Evolutionary conservation across 768 basidiomycete genomes (phyloP), one percentile per base, ranked within the genome.

Genomic region (Tephrocybe rancida): DNA sequence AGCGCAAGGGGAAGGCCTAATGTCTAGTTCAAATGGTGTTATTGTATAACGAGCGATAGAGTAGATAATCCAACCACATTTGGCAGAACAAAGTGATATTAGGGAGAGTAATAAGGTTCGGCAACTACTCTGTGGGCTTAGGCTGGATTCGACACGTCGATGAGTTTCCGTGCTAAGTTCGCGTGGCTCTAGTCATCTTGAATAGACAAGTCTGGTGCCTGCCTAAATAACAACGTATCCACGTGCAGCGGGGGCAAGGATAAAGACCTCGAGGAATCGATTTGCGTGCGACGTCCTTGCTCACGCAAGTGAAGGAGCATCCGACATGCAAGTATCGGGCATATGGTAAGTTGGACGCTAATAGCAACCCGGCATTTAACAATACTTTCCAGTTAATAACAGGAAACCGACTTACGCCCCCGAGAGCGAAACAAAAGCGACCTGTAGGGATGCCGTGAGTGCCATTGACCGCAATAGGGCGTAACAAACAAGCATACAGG

Each of bases 1-100:
- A 54, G 61, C 68, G 72, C 57, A 84, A 83, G 64, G 76, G 73
- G 3, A 58, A 50, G 38, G 44, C 30, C 29, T 56, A 39, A 46
- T 6, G 9, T 27, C 13, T n/a, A n/a, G n/a, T n/a, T n/a, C n/a
- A n/a, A n/a, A n/a, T n/a, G n/a, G n/a, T n/a, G n/a, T n/a, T n/a
- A n/a, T n/a, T n/a, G n/a, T n/a, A n/a, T n/a, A n/a, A n/a, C n/a
- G n/a, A n/a, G n/a, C n/a, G n/a, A n/a, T n/a, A n/a, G n/a, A n/a
- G n/a, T n/a, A n/a, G n/a, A n/a, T n/a, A n/a, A n/a, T n/a, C n/a
- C n/a, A n/a, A n/a, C n/a, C n/a, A n/a, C n/a, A n/a, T n/a, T n/a
- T n/a, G n/a, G n/a, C n/a, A n/a, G n/a, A n/a, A n/a, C n/a, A n/a
- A n/a, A n/a, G n/a, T n/a, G n/a, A n/a, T n/a, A n/a, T n/a, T n/a